Conservation (phyloP, 306 rosid genomes). For the Dicorynia guianensis region DNA sequence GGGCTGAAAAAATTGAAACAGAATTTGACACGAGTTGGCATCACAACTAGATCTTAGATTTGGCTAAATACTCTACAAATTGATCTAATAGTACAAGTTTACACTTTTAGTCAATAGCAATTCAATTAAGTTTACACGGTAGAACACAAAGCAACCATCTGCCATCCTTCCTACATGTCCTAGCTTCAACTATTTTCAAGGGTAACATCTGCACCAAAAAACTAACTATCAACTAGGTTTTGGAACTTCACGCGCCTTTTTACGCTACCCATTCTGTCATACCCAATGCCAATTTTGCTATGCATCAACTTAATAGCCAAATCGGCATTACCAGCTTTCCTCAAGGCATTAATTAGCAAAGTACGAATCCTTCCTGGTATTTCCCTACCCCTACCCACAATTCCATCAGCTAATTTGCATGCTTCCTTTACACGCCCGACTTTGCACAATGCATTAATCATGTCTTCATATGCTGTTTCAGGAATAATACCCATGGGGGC, state of each 20-base stretch:
- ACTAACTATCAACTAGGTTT: slow-evolving; percentile 55
- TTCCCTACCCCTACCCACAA: slow-evolving; percentile 89
- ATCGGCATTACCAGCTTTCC: slow-evolving; percentile 84
- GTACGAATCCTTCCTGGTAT: slow-evolving; percentile 83
- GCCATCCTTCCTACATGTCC: not conserved
- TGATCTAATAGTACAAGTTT: not conserved
- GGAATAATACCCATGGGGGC: slow-evolving; percentile 87
- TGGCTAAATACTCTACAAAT: not conserved
- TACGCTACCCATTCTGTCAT: slow-evolving; percentile 75
- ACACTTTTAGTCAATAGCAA: slow-evolving; percentile 11
- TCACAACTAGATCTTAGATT: not conserved
- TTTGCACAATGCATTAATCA: slow-evolving; percentile 80
- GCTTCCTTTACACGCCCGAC: slow-evolving; percentile 83
- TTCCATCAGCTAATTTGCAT: slow-evolving; percentile 93
- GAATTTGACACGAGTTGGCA: not conserved
- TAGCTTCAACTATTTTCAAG: too few species aligned
- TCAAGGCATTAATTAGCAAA: slow-evolving; percentile 75
- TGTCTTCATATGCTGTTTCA: slow-evolving; percentile 80
- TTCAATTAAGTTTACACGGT: not conserved
- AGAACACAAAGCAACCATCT: not conserved
- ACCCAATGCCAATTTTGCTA: slow-evolving; percentile 92
- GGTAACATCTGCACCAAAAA: slow-evolving; percentile 25
- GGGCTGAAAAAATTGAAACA: not conserved
- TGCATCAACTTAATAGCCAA: slow-evolving; percentile 89
- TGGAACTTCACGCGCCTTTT: slow-evolving; percentile 84